Conservation (phyloP, 306 rosid genomes). For the Hippophae gyantsensis region DNA sequence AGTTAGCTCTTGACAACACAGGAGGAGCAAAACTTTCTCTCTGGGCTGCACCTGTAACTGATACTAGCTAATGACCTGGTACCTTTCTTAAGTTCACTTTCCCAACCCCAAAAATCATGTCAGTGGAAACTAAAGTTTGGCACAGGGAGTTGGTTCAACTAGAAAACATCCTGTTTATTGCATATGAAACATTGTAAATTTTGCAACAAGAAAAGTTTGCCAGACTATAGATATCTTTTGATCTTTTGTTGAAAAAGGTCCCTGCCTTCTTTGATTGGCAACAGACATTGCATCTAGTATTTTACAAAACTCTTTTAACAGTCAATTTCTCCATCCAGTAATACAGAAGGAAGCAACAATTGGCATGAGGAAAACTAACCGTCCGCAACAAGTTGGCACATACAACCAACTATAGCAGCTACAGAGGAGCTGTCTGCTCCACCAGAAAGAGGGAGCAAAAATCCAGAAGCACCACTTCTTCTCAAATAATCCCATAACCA, state of each 20-base stretch:
- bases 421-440: slow-evolving; percentile 99
- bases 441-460: slow-evolving; percentile 96
- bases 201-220: too few species aligned
- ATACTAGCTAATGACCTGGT: too few species aligned
- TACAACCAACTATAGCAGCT: slow-evolving; percentile 94
- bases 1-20: neutral
- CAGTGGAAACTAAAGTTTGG: too few species aligned
- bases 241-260: too few species aligned
- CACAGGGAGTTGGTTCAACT: too few species aligned
- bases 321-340: slow-evolving; percentile 6
- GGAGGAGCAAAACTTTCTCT: too few species aligned
- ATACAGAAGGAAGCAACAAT: slow-evolving; percentile 7
- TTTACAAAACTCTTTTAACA: slow-evolving; percentile 1
- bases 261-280: neutral
- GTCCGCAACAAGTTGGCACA: slow-evolving; percentile 91
- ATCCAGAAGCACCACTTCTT: slow-evolving; percentile 98
- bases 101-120: too few species aligned
- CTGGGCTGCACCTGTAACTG: too few species aligned
- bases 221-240: too few species aligned
- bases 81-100: too few species aligned
- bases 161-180: too few species aligned
- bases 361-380: slow-evolving; percentile 33
- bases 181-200: too few species aligned
- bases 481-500: slow-evolving; percentile 98
- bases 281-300: slow-evolving; percentile 2